A percentile compares a stretch with the other conserved stretches of the same genome.
Evolutionary conservation across 2,329 filamentous ascomycete species (phyloP).

Genomic region (Cytospora piceicola): DNA sequence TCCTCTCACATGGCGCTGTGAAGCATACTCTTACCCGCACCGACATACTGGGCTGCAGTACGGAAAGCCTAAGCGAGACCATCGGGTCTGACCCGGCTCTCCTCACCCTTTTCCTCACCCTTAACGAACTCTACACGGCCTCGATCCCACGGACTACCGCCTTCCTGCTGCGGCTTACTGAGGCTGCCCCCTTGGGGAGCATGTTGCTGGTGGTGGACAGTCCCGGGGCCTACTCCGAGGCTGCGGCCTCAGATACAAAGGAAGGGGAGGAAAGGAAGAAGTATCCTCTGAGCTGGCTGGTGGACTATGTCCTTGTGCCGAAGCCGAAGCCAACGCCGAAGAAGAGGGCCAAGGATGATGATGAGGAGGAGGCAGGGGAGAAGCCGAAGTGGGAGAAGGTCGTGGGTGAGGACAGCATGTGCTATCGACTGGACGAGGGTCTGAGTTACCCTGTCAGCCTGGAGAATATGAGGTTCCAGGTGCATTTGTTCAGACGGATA

Average conservation of each 20-base stretch:
- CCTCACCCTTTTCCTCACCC: conserved; percentile 28
- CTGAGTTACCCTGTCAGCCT: conserved; percentile 28
- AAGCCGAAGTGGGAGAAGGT: conserved; percentile 29
- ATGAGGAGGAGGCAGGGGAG: background rate
- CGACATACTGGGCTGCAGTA: conserved; percentile 19
- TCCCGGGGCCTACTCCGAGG: conserved; percentile 17
- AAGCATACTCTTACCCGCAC: conserved; percentile 18
- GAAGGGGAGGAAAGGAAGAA: conserved; percentile 27
- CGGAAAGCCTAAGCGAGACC: conserved; percentile 16
- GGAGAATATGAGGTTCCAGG: conserved; percentile 31
- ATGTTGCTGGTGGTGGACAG: conserved; percentile 30
- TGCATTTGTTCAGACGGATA: conserved; percentile 29
- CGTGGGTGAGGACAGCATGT: conserved; percentile 18
- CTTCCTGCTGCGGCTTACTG: conserved; percentile 24
- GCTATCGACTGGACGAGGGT: conserved; percentile 24
- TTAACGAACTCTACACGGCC: conserved; percentile 30
- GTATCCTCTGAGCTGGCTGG: conserved; percentile 29
- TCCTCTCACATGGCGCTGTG: conserved; percentile 19
- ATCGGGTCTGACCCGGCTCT: conserved; percentile 25
- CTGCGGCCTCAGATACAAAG: conserved; percentile 4
- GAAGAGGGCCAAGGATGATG: conserved; percentile 3
- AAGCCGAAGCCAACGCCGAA: conserved; percentile 13
- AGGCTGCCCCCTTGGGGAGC: conserved; percentile 20
- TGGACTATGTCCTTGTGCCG: conserved; percentile 29
- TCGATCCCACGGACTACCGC: conserved; percentile 27